Percentiles rank a stretch among this genome's conserved stretches.
Conservation (phyloP, 129 eudicot species). For the Escallonia rubra region DNA sequence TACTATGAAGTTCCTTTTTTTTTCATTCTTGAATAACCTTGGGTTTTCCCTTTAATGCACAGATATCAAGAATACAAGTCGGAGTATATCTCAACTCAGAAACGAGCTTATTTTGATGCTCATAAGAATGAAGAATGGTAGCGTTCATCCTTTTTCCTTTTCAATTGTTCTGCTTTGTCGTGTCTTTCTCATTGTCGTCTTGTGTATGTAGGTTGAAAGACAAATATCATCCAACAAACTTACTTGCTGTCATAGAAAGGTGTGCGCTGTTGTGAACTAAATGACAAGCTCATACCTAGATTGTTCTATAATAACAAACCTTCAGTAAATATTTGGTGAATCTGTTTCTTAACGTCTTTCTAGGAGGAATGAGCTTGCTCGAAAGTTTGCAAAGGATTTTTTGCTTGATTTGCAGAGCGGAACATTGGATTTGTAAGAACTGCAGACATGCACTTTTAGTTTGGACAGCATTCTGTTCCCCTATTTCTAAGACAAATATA, state of each 20-base stretch:
- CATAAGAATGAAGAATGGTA: constrained; percentile 98
- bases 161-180: constrained; percentile 4
- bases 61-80: constrained; percentile 97
- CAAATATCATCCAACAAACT: constrained; percentile 92
- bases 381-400: constrained; percentile 84
- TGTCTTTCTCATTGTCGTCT: constrained; percentile 1
- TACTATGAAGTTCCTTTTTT: too few species aligned
- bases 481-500: background rate
- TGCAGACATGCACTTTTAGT: background rate
- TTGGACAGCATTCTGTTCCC: background rate
- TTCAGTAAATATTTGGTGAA: background rate
- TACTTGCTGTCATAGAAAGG: constrained; percentile 87
- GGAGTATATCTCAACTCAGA: constrained; percentile 91
- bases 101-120: constrained; percentile 83
- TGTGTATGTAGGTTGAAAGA: constrained; percentile 77
- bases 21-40: too few species aligned
- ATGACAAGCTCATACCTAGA: background rate
- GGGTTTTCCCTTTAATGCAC: background rate
- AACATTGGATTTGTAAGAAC: constrained; percentile 68
- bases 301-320: background rate
- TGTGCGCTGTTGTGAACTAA: constrained; percentile 19
- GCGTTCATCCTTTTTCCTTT: background rate
- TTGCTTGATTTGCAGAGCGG: constrained; percentile 82
- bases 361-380: constrained; percentile 90
- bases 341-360: constrained; percentile 3